Conservation (phyloP, 2,329 filamentous ascomycete species). For the Cyclaneusma minus region DNA sequence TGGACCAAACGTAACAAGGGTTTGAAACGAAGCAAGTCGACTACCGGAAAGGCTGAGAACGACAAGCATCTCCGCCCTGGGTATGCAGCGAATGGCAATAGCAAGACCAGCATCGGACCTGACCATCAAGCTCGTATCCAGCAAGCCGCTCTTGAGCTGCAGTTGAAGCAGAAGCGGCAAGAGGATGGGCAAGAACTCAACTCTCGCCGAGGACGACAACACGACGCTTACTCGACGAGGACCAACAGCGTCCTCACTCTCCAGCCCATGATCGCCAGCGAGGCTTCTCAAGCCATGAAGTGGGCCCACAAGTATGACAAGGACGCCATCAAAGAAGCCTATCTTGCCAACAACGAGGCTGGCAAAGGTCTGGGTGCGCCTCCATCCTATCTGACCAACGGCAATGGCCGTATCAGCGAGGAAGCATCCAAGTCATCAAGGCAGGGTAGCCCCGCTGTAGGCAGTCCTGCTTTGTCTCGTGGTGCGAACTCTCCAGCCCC, state of each 20-base stretch:
- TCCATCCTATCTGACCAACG: slow-evolving; percentile 12
- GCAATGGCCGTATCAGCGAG: slow-evolving; percentile 10
- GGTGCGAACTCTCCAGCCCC: too few relatives aligned
- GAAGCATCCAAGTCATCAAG: slow-evolving; percentile 17
- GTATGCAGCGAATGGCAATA: slow-evolving; percentile 31
- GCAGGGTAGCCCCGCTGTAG: slow-evolving; percentile 7
- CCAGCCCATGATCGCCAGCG: slow-evolving; percentile 68
- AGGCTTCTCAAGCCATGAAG: slow-evolving; percentile 87
- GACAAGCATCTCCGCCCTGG: slow-evolving; percentile 22
- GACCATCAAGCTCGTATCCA: slow-evolving; percentile 91
- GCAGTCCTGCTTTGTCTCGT: too few relatives aligned
- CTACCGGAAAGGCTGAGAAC: slow-evolving; percentile 43
- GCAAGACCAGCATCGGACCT: slow-evolving; percentile 72
- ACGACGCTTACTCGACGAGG: slow-evolving; percentile 51
- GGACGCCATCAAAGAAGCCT: slow-evolving; percentile 70
- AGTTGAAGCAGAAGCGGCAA: slow-evolving; percentile 49
- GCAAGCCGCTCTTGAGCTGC: slow-evolving; percentile 72
- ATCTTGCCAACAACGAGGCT: slow-evolving; percentile 57
- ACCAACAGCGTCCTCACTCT: slow-evolving; percentile 83
- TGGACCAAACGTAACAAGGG: slow-evolving; percentile 58
- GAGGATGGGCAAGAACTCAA: slow-evolving; percentile 3
- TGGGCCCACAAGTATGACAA: slow-evolving; percentile 96
- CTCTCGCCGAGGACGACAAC: slow-evolving; percentile 32
- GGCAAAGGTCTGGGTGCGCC: slow-evolving; percentile 47
- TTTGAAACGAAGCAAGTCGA: slow-evolving; percentile 54